Base-by-base conservation (phyloP, 2,329 filamentous ascomycete genomes). In the Apiospora arundinis region DNA sequence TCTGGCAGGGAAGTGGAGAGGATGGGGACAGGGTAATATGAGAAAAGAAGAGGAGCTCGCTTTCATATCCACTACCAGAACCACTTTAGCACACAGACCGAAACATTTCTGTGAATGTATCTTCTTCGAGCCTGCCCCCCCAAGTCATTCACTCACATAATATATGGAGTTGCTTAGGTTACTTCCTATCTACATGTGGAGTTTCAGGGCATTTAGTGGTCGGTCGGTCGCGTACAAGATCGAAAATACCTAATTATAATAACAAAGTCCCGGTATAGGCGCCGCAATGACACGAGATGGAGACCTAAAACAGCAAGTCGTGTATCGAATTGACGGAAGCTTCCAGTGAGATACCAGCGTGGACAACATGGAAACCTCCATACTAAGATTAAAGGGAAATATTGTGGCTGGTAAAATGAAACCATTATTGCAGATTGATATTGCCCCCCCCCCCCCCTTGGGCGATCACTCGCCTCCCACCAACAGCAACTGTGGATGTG, bases 81-180 rank as follows among this genome's bases (percentile, higher is more conserved):
- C 56, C 56, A 63, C 56, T 63, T 40, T 63, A 63, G 56, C 56
- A 63, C 56, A 63, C 56, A 63, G 56, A 63, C 56, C 32, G 56
- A 63, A 63, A 63, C 56, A 63, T 40, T 40, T 63, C 28, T 40
- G 32, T 21, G 4, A 16, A 52, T 52, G 48, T 52, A 16, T 16
- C 5, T 45, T 14, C 12, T 45, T 14, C 12, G 2, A 16, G 11
- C 42, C 14, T 12, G 2, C 40, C 9, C 12, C 42, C 56, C 28
- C 56, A 63, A 63, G 56, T 40, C 56, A 37, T 63, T 63, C 32
- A 63, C 56, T 18, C 32, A 63, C 32, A 63, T n/a, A 48, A n/a
- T 63, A 63, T 40, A 63, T 37, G 52, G 52, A 32, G 7, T 60
- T 60, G 12, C 28, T 60, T 60, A 32, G 28, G 52, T 60, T n/a